Evolutionary conservation across 1,284 basidiomycete genomes (phyloP), one percentile per base, ranked within the genome.

Genomic region (Boletus semigastroideus): DNA sequence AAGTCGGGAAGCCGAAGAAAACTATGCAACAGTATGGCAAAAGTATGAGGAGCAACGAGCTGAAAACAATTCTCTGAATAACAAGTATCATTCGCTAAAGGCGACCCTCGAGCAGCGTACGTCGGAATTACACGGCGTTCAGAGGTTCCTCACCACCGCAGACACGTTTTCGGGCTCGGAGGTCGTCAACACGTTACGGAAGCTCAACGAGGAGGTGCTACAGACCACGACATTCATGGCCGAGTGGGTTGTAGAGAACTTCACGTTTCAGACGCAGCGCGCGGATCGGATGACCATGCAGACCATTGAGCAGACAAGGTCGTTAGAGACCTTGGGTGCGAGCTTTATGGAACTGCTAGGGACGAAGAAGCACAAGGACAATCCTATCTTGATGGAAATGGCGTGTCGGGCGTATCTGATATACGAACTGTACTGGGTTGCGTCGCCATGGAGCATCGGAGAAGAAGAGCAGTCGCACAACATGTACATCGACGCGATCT

Each of bases 191-290:
- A 37, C 34, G 20, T 27, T 60, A 1, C 48, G 48, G 22, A 64
- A 48, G 28, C 56, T 60, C 33, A 64, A 60, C 37, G 57, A 51
- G n/a, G 61, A 57, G 11, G 50, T 60, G 8, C 59, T 56, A 9
- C 55, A 63, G 27, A 47, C 13, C 22, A 36, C 48, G 13, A 40
- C 46, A 11, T 48, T 46, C 12, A 59, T 60, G 56, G 50, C 42
- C 11, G 56, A 64, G 30, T 59, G 59, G 59, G 46, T 28, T 1
- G 14, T 49, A 4, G 52, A 48, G 31, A 44, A 42, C 14, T 52
- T 64, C 33, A 12, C 10, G 11, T 14, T 59, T 14, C 46, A 47
- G 31, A 27, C 8, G 1, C 38, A 17, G 7, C 22, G 28, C 13
- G 5, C 40, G 14, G 53, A 56, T 43, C 37, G 37, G 30, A 38